Evolutionary conservation across 768 basidiomycete species (phyloP), one percentile per base, ranked within the genome.

Genomic region (Suillus luteus): DNA sequence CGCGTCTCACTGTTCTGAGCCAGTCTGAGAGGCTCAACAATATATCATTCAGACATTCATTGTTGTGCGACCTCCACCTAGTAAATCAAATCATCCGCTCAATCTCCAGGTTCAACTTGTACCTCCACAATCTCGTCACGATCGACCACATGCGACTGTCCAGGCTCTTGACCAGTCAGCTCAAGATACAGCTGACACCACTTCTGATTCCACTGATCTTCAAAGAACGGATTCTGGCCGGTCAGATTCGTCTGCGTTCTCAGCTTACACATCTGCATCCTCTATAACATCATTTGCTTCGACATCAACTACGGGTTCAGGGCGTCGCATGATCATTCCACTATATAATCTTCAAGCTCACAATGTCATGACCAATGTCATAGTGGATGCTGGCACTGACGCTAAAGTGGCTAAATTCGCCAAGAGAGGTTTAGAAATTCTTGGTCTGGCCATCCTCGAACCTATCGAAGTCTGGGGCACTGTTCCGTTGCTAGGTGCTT

Each of bases 21-120:
- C 22, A 62, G 17, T 48, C 59, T 55, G 58, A 35, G 55, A 57
- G 40, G 38, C 59, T 48, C 0, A 62, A 60, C 64, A 60, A 57
- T 31, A 5, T 41, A 49, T 22, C 54, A 14, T 27, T 27, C 72
- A 96, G 94, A 92, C 91, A 0, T 94, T 95, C 78, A 92, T 96
- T 63, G 87, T 96, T 71, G 95, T 96, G 62, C 87, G 92, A 58
- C 95, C 95, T 5, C 94, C 94, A 2, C 93, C 93, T 1, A 86
- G 91, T 7, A 87, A 88, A 69, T 82, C 85, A n/a, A 91, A 91
- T 66, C 93, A 96, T 67, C 91, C 94, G 0, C 81, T 96, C 51
- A 95, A 96, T 73, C 82, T 96, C 1, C 95, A 97, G 70, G 88
- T 97, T 12, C 95, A 97, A 74, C 88, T 97, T 48, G 90, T 96